A percentile compares a stretch with the other conserved stretches of the same genome.
Evolutionary conservation across 2,329 filamentous ascomycete species (phyloP).

Genomic region (Pezicula rhizophila): DNA sequence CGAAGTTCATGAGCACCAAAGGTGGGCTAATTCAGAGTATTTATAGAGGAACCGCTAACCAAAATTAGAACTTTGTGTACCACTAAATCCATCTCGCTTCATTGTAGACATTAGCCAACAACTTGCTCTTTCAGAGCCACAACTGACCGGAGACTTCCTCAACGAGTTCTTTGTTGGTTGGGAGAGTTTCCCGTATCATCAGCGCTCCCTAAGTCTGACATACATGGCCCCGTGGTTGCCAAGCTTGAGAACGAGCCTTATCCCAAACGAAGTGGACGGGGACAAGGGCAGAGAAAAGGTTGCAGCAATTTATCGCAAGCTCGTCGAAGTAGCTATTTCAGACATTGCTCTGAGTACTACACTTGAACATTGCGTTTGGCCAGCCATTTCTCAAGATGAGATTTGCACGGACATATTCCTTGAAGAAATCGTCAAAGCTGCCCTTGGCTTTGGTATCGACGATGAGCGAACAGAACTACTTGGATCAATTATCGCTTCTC

Average conservation of each 20-base stretch:
- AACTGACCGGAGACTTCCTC: constrained; percentile 62
- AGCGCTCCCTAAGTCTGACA: constrained; percentile 59
- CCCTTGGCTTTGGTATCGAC: constrained; percentile 50
- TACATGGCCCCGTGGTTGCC: constrained; percentile 68
- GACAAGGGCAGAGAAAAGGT: constrained; percentile 63
- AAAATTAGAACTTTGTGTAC: constrained; percentile 52
- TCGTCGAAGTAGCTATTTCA: constrained; percentile 58
- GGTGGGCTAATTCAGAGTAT: constrained; percentile 33
- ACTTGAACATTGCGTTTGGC: constrained; percentile 62
- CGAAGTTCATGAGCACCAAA: constrained; percentile 56
- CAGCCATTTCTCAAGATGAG: constrained; percentile 58
- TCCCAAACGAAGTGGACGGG: constrained; percentile 53
- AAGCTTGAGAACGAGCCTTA: constrained; percentile 52
- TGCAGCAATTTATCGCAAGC: constrained; percentile 55
- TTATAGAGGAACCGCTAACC: constrained; percentile 5
- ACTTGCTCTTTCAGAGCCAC: constrained; percentile 56
- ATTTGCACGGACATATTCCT: constrained; percentile 60
- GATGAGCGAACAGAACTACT: constrained; percentile 55
- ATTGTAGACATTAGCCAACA: constrained; percentile 61
- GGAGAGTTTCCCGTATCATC: constrained; percentile 63
- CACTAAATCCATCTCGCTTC: constrained; percentile 56
- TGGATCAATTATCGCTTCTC: constrained; percentile 55
- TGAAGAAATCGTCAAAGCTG: constrained; percentile 61
- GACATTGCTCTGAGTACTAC: constrained; percentile 54
- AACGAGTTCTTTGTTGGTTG: constrained; percentile 71